A percentile compares a stretch with the other conserved stretches of the same genome.
Evolutionary conservation across 345 rosid genomes (phyloP).

Genomic region (Eucalyptus tenuipes): DNA sequence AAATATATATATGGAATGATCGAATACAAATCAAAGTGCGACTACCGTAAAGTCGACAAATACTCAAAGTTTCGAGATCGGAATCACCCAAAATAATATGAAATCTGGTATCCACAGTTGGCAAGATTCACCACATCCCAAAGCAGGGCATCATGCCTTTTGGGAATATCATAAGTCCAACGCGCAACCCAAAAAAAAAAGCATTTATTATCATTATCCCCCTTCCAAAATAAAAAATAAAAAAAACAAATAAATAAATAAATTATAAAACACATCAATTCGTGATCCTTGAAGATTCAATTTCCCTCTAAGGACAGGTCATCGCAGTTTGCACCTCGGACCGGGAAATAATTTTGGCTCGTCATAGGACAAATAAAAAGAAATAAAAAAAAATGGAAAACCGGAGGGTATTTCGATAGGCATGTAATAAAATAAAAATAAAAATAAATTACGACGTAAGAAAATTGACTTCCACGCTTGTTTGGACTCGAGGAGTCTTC

Average conservation of each 20-base stretch:
- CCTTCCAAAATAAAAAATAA: background rate
- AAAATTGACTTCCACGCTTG: background rate
- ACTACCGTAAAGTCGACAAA: background rate
- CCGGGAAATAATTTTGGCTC: background rate
- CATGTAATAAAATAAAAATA: too few species aligned
- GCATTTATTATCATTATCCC: background rate
- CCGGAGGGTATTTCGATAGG: too few species aligned
- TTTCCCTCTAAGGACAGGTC: background rate
- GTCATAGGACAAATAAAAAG: background rate
- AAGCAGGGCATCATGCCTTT: background rate
- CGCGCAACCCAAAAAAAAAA: background rate
- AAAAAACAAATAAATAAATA: background rate
- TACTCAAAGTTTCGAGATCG: background rate
- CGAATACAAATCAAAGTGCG: background rate
- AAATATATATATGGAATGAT: background rate
- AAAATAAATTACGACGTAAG: background rate
- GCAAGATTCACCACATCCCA: background rate
- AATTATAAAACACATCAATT: background rate
- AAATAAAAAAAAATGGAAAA: background rate
- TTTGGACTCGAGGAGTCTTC: background rate
- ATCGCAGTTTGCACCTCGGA: background rate
- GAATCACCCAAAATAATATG: background rate
- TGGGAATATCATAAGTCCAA: background rate
- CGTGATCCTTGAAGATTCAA: background rate
- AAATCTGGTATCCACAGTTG: background rate